phyloP scores from a whole-genome alignment of 768 basidiomycete genomes.

The Cyclocybe cylindracea region DNA sequence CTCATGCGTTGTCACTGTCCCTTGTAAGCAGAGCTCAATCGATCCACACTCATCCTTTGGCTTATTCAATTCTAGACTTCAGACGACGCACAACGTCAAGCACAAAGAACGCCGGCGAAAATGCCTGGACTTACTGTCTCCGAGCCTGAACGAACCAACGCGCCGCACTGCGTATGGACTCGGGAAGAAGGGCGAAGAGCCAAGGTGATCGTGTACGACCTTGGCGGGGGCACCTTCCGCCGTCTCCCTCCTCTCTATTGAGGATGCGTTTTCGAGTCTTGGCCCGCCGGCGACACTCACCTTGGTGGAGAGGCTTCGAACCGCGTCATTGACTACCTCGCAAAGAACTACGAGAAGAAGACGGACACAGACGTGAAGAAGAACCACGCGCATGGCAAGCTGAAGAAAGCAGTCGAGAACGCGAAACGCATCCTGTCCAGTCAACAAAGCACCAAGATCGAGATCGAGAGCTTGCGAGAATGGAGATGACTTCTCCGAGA shows the following conservation, averaged over 20 bases:
- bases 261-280: slow-evolving; percentile 71
- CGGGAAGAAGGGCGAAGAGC: slow-evolving; percentile 56
- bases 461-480: slow-evolving; percentile 69
- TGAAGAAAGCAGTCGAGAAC: slow-evolving; percentile 71
- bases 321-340: slow-evolving; percentile 70
- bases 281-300: slow-evolving; percentile 73
- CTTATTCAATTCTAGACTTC: slow-evolving; percentile 43
- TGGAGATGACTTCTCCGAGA: slow-evolving; percentile 80
- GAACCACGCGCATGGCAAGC: slow-evolving; percentile 69
- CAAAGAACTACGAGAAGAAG: slow-evolving; percentile 70
- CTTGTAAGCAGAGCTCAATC: too few species aligned
- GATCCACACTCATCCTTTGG: neutral
- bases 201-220: slow-evolving; percentile 70
- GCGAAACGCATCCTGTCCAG: slow-evolving; percentile 70
- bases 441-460: slow-evolving; percentile 51
- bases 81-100: slow-evolving; percentile 63
- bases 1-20: slow-evolving; percentile 58
- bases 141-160: slow-evolving; percentile 71
- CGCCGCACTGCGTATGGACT: slow-evolving; percentile 70
- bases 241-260: slow-evolving; percentile 69
- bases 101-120: slow-evolving; percentile 70
- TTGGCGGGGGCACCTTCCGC: slow-evolving; percentile 77
- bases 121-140: slow-evolving; percentile 66
- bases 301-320: slow-evolving; percentile 77
- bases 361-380: slow-evolving; percentile 58